Evolutionary conservation across 805 yeast genomes (phyloP).

Genomic region (Priceomyces fermenticarens): DNA sequence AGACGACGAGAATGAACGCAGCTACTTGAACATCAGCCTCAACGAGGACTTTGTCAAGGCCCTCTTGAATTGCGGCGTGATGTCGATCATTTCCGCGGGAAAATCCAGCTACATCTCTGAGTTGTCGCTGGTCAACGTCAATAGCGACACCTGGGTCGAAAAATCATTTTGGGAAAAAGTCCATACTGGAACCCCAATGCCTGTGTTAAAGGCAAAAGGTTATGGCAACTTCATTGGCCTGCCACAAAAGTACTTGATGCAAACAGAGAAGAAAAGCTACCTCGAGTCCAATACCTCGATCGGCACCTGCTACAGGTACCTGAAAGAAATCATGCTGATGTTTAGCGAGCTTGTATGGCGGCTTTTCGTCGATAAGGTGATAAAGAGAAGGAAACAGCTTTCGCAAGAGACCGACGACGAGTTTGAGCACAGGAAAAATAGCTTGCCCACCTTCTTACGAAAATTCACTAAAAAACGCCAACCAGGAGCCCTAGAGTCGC

Average conservation of each 20-base stretch:
- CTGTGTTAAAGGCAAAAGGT: slow-evolving; percentile 10
- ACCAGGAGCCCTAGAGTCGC: slow-evolving; percentile 11
- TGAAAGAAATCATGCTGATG: slow-evolving; percentile 14
- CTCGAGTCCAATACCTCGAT: background rate
- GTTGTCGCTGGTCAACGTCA: slow-evolving; percentile 45
- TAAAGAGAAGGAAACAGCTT: background rate
- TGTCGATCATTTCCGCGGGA: slow-evolving; percentile 67
- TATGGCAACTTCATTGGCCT: slow-evolving; percentile 28
- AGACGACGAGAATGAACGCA: slow-evolving; percentile 18
- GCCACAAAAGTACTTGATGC: slow-evolving; percentile 24
- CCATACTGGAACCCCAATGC: background rate
- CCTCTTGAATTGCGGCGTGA: slow-evolving; percentile 54
- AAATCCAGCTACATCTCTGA: slow-evolving; percentile 65
- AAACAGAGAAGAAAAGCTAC: background rate
- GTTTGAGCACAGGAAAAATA: slow-evolving; percentile 14
- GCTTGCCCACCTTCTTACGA: slow-evolving; percentile 27
- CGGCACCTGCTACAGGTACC: background rate
- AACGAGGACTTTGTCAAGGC: slow-evolving; percentile 68
- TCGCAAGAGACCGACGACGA: slow-evolving; percentile 14
- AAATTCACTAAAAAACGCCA: slow-evolving; percentile 22
- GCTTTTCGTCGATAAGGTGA: slow-evolving; percentile 11
- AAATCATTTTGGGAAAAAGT: slow-evolving; percentile 21
- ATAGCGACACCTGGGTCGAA: slow-evolving; percentile 58
- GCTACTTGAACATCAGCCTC: slow-evolving; percentile 36
- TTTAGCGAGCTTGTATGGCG: slow-evolving; percentile 19